Evolutionary conservation across 75 land plant species (phyloP), one percentile per base, ranked within the genome.

Genomic region (Pinus taeda): DNA sequence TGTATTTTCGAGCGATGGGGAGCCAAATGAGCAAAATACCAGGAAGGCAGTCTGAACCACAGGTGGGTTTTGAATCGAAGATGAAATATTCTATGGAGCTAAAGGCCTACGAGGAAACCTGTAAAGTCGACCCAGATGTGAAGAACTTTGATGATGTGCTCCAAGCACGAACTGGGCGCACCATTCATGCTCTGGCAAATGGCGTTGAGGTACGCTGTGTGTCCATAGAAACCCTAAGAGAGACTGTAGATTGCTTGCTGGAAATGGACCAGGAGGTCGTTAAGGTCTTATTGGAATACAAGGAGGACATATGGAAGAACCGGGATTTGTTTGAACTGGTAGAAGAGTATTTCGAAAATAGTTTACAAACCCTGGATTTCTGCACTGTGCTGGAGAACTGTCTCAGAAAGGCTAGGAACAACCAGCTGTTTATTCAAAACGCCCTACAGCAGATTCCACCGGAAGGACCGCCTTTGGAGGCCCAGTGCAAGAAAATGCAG

Each of bases 151-250:
- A 93, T 59, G 64, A 76, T 4, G 75, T 67, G 17, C 74, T 93
- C 11, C 89, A 87, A 11, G 81, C 69, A 7, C 83, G 95, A 14
- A 91, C 96, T 17, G 88, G 56, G 79, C 83, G 85, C n/a, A 91
- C 73, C 18, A 81, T 95, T 76, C 75, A 70, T 57, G 80, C 81
- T 30, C 79, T 95, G 18, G 93, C 96, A 15, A 60, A 63, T 29
- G 94, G 85, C 20, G 84, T 86, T 37, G 91, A 78, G 77, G 84
- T 89, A 24, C 78, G 81, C 4, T 63, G 86, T 26, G 81, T 95
- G 22, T 95, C 98, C 9, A 78, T 95, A 36, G 88, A 93, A n/a
- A 86, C 96, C 21, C 85, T n/a, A n/a, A n/a, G n/a, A n/a, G n/a
- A n/a, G n/a, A n/a, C n/a, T n/a, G n/a, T n/a, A n/a, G n/a, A n/a